These are phyloP conservation scores for Sapria himalayana DNA, from an alignment of 345 rosid genomes.

Conservation along the genomic window DNA sequence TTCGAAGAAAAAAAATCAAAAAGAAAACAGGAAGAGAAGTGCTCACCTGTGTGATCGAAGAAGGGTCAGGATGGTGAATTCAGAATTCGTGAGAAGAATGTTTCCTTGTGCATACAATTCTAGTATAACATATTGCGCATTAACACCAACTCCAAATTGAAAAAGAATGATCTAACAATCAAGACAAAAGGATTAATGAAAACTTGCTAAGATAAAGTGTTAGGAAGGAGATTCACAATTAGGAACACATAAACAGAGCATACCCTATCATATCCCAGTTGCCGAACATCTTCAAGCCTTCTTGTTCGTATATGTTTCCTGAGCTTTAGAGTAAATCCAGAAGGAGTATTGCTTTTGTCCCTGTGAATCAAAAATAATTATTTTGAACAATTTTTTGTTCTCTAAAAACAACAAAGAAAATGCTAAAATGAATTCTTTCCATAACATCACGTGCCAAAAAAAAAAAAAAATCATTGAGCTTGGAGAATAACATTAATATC, in stretches of 20 bases:
- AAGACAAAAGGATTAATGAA: neutral
- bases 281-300: conserved; percentile 94
- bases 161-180: conserved; percentile 56
- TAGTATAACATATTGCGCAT: conserved; percentile 78
- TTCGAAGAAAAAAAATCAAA: neutral
- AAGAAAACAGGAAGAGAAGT: neutral
- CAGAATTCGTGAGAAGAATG: conserved; percentile 78
- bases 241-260: conserved; percentile 2
- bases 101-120: conserved; percentile 99
- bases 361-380: conserved; percentile 15
- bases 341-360: conserved; percentile 93
- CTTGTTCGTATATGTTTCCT: conserved; percentile 83
- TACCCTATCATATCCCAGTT: conserved; percentile 97
- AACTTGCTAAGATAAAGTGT: neutral
- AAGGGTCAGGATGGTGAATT: conserved; percentile 68
- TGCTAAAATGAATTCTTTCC: neutral
- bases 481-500: neutral
- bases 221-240: neutral
- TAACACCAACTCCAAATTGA: conserved; percentile 78
- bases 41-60: conserved; percentile 85
- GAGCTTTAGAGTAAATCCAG: conserved; percentile 86
- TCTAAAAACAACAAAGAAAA: neutral
- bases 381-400: too few species aligned
- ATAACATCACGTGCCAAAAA: neutral
- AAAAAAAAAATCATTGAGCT: neutral